Evolutionary conservation across 2,329 filamentous ascomycete genomes (phyloP), one percentile per base, ranked within the genome.

Genomic region (Cladosporium sp.): DNA sequence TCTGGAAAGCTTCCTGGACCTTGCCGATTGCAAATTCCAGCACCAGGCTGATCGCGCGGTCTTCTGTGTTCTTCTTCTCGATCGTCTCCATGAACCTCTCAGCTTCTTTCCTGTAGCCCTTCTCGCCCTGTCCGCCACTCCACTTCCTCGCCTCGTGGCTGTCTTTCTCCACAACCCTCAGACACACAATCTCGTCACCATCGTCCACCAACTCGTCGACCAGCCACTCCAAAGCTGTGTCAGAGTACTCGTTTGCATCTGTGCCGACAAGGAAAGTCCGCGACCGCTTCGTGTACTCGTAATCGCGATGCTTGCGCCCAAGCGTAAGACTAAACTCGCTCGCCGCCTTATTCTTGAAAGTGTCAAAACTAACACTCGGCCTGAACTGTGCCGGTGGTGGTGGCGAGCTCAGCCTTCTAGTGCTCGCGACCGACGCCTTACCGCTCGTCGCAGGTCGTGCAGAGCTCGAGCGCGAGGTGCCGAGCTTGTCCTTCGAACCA

Each of bases 121-220:
- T 67, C 61, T 71, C 68, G 60, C 86, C 84, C 57, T 78, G 83
- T 4, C 68, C 68, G 36, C 68, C 66, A 17, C 65, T 61, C 70
- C 70, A 73, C 45, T 66, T 65, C 8, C 64, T 51, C 37, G 83
- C 82, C 61, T 88, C 82, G 53, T 87, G 88, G 52, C 86, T 82
- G 62, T 93, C 89, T 69, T 90, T 92, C 69, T 96, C 91, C 42
- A 96, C 83, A 2, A 96, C 92, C 53, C 90, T 83, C 49, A 97
- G 82, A 73, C 92, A 97, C 8, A 97, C 89, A 58, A 97, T 87
- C 73, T 96, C 91, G 70, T 97, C 92, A 17, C 92, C 91, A 68
- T 96, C 92, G 66, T 96, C 91, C 39, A 96, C 90, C 57, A 96
- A 80, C 74, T 96, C 91, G 66, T 95, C 90, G 37, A 97, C 83